A percentile compares a stretch with the other conserved stretches of the same genome.
These are phyloP conservation scores for Collybiopsis luxurians DNA, from an alignment of 768 basidiomycete genomes.

Conservation along the genomic window DNA sequence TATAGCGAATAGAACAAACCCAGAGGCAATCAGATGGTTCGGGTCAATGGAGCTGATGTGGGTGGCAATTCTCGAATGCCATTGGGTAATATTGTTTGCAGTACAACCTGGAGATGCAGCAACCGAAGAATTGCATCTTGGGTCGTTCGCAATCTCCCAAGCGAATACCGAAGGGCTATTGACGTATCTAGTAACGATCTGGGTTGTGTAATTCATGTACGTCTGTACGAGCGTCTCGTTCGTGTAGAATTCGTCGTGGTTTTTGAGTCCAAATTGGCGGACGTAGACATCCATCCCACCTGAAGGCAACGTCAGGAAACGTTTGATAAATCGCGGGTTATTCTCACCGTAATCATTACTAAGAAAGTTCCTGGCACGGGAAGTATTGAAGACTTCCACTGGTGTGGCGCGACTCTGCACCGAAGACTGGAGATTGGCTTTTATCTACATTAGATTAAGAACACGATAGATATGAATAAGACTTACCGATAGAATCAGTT, in stretches of 20 bases:
- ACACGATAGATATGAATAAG: neutral
- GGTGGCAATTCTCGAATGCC: constrained; percentile 48
- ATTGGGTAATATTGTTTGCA: constrained; percentile 51
- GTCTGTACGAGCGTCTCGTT: constrained; percentile 44
- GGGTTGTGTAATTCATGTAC: constrained; percentile 57
- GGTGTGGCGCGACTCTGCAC: constrained; percentile 11
- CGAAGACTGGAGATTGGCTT: neutral
- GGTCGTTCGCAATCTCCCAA: constrained; percentile 69
- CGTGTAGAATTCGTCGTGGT: constrained; percentile 61
- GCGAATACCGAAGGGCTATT: constrained; percentile 50
- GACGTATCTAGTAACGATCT: constrained; percentile 54
- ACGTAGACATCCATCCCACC: constrained; percentile 71
- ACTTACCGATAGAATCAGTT: constrained; percentile 7
- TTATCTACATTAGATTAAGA: neutral
- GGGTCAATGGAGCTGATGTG: constrained; percentile 48
- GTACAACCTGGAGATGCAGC: constrained; percentile 39
- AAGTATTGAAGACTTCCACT: constrained; percentile 29
- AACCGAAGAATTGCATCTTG: constrained; percentile 60
- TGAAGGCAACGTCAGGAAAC: constrained; percentile 19
- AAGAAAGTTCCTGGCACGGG: constrained; percentile 48
- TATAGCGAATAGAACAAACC: constrained; percentile 31
- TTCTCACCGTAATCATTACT: constrained; percentile 61
- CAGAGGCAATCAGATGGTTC: constrained; percentile 64
- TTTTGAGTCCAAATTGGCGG: constrained; percentile 39
- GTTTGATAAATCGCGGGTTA: neutral